These are phyloP conservation scores for Wickerhamiella vanderwaltii DNA, from an alignment of 805 yeast genomes.

Conservation along the genomic window DNA sequence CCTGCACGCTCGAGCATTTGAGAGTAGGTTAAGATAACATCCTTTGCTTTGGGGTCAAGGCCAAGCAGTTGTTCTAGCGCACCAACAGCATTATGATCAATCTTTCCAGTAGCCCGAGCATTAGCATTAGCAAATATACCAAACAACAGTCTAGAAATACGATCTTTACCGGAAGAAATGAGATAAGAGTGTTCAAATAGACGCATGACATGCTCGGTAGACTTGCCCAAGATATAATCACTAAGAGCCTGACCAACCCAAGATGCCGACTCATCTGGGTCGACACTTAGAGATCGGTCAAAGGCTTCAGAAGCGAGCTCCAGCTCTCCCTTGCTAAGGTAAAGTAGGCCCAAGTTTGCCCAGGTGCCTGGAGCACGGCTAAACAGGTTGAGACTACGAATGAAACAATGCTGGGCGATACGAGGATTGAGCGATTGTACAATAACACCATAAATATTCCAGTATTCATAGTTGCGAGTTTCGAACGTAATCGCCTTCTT, in stretches of 20 bases:
- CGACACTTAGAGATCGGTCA: slow-evolving; percentile 60
- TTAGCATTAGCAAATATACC: slow-evolving; percentile 42
- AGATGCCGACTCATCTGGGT: slow-evolving; percentile 61
- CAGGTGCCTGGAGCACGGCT: slow-evolving; percentile 58
- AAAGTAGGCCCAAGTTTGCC: slow-evolving; percentile 72
- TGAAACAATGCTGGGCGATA: slow-evolving; percentile 85
- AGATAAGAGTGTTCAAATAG: slow-evolving; percentile 68
- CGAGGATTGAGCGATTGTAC: slow-evolving; percentile 50
- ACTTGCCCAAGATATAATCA: slow-evolving; percentile 23
- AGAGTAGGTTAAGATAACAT: slow-evolving; percentile 24
- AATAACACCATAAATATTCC: slow-evolving; percentile 78
- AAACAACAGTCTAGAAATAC: slow-evolving; percentile 58
- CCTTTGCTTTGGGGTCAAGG: slow-evolving; percentile 28
- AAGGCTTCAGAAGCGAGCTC: slow-evolving; percentile 65
- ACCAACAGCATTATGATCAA: slow-evolving; percentile 22
- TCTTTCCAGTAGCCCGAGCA: neutral
- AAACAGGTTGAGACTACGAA: slow-evolving; percentile 63
- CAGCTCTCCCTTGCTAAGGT: slow-evolving; percentile 52
- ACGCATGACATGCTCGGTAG: slow-evolving; percentile 37
- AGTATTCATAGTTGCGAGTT: slow-evolving; percentile 52
- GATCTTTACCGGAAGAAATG: slow-evolving; percentile 61
- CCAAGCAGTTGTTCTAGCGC: slow-evolving; percentile 43
- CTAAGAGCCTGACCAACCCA: slow-evolving; percentile 83
- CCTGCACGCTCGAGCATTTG: slow-evolving; percentile 52
- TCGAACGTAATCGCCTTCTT: slow-evolving; percentile 64